Evolutionary conservation across 176 grass and related monocot species (phyloP).

Genomic region (Hordeum marinum): DNA sequence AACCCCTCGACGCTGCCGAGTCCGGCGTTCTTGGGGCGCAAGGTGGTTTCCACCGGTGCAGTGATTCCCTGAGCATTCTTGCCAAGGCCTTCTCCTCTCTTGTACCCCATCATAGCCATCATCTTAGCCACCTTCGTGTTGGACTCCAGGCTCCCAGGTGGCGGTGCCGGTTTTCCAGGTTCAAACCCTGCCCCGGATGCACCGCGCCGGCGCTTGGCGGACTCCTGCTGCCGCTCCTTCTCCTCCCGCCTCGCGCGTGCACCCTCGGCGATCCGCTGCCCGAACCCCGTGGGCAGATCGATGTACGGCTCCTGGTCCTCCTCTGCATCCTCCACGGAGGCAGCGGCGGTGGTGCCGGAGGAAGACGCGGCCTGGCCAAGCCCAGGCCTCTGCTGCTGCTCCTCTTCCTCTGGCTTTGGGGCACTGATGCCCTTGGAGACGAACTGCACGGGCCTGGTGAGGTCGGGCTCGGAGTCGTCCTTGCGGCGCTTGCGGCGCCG

Average conservation of each 20-base stretch:
- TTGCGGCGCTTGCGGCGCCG: conserved; percentile 43
- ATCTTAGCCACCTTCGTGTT: conserved; percentile 59
- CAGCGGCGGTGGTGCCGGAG: background rate
- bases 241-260: conserved; percentile 65
- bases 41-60: conserved; percentile 26
- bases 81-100: conserved; percentile 57
- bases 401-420: conserved; percentile 21
- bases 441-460: conserved; percentile 64
- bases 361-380: background rate
- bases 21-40: conserved; percentile 69
- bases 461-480: conserved; percentile 30
- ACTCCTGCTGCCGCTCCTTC: conserved; percentile 49
- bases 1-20: conserved; percentile 73
- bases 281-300: conserved; percentile 52
- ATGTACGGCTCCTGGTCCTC: conserved; percentile 25
- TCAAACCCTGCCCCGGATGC: conserved; percentile 18
- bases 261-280: conserved; percentile 57
- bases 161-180: conserved; percentile 8
- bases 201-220: conserved; percentile 29
- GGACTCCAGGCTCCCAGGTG: conserved; percentile 34
- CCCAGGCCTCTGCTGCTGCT: conserved; percentile 22
- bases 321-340: background rate
- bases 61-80: conserved; percentile 67
- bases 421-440: conserved; percentile 51
- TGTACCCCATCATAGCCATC: conserved; percentile 82